Evolutionary conservation across 192 early-diverging fungal species (phyloP).

Genomic region (Entophlyctis luteolus): DNA sequence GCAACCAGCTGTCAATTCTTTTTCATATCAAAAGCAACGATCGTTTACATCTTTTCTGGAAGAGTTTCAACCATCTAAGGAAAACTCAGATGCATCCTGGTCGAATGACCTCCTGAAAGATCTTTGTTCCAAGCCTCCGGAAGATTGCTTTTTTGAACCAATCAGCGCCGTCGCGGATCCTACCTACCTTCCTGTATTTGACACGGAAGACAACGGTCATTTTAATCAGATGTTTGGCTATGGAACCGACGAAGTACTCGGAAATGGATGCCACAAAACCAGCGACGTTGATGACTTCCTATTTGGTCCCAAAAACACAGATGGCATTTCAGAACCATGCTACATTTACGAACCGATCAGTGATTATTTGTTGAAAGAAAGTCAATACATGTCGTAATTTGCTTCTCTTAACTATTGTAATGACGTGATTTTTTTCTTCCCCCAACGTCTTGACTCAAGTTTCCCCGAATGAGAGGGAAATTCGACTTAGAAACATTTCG

Average conservation of each 20-base stretch:
- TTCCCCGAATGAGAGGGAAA: too few relatives aligned
- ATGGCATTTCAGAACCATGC: conserved; percentile 6
- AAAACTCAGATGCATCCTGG: background rate
- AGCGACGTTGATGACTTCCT: too few relatives aligned
- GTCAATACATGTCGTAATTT: too few relatives aligned
- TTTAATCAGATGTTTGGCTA: conserved; percentile 18
- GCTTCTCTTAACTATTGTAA: too few relatives aligned
- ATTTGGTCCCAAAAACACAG: conserved; percentile 9
- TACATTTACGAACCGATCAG: conserved; percentile 25
- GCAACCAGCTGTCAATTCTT: background rate
- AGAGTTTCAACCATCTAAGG: background rate
- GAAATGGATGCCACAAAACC: background rate
- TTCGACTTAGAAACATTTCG: too few relatives aligned
- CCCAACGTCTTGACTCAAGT: too few relatives aligned
- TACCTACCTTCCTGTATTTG: conserved; percentile 20
- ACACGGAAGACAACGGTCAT: background rate
- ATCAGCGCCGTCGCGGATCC: background rate
- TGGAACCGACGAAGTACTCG: conserved; percentile 3
- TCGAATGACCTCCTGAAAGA: background rate
- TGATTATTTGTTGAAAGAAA: conserved; percentile 18
- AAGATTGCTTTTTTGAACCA: background rate
- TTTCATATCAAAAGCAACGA: background rate
- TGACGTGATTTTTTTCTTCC: too few relatives aligned
- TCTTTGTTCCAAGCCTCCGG: background rate
- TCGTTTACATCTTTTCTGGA: background rate